phyloP scores from a whole-genome alignment of 179 eudicot species.

The Beta lomatogona region DNA sequence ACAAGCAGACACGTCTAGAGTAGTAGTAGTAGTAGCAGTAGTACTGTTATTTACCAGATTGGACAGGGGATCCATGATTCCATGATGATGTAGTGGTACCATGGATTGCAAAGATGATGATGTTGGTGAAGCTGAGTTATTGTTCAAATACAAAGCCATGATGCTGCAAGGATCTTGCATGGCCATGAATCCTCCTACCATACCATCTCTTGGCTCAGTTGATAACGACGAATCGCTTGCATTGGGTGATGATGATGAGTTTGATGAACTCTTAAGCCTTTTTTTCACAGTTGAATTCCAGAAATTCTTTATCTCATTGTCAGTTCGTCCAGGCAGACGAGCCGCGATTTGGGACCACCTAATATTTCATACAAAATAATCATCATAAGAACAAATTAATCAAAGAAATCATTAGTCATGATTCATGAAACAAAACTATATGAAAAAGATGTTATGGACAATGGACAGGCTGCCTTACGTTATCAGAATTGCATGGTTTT shows the following conservation, averaged over 20 bases:
- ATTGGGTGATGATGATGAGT: slow-evolving; percentile 60
- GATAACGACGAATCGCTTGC: slow-evolving; percentile 63
- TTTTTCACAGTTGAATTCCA: slow-evolving; percentile 93
- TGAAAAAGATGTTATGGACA: slow-evolving; percentile 26
- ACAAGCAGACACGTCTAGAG: slow-evolving; percentile 28
- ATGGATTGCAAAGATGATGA: slow-evolving; percentile 47
- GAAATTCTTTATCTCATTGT: slow-evolving; percentile 84
- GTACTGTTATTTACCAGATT: slow-evolving; percentile 35
- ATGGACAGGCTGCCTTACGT: slow-evolving; percentile 6
- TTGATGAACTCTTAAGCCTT: slow-evolving; percentile 59
- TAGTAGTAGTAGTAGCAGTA: background rate
- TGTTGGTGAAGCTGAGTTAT: slow-evolving; percentile 42
- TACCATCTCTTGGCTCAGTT: slow-evolving; percentile 45
- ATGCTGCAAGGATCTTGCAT: slow-evolving; percentile 48
- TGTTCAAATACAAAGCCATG: slow-evolving; percentile 57
- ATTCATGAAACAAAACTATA: background rate
- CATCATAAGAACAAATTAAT: background rate
- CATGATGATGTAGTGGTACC: slow-evolving; percentile 29
- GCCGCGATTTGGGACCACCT: slow-evolving; percentile 97
- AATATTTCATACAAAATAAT: background rate
- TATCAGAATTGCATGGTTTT: slow-evolving; percentile 33
- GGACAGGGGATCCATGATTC: slow-evolving; percentile 41
- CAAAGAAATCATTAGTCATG: slow-evolving; percentile 1
- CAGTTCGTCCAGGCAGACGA: slow-evolving; percentile 86
- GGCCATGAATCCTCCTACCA: slow-evolving; percentile 35